Base-by-base conservation (phyloP, 768 basidiomycete species). In the Collybiopsis luxurians region DNA sequence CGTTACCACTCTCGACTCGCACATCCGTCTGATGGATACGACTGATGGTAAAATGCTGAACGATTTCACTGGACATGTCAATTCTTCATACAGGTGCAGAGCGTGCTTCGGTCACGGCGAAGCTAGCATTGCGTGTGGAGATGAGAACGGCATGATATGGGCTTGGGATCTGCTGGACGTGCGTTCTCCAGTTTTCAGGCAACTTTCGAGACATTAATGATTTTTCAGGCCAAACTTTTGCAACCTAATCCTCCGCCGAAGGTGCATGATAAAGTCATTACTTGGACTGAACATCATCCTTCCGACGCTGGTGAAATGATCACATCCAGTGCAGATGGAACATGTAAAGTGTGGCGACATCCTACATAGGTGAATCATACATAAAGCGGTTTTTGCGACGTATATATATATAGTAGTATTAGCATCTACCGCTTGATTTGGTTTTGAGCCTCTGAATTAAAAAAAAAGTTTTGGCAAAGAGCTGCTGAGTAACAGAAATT, bases 141-240 rank as follows among this genome's bases (percentile, higher is more conserved):
- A 98, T 67, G 97, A 98, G 71, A 81, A 87, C 7, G 97, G 97
- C 0, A 74, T 72, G 59, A 75, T 99, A 2, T 97, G 93, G 92
- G 84, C 84, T 40, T 99, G 95, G 95, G 92, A 96, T 63, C 75
- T 98, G 58, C 81, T 98, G 21, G 90, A 92, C 68, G 95, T 95
- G 71, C 66, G 69, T 64, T 51, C 17, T 42, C 47, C 58, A 24
- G 40, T 36, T 31, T 53, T 55, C 28, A 31, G 48, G 44, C 44
- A 30, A 43, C 58, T 44, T 9, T 10, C 49, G 46, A 38, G 47
- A 61, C 60, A 58, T 53, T 39, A 24, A 43, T 43, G 46, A 49
- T 43, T 53, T 58, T 10, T 21, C 23, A 61, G 95, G 92, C 84
- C 9, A 85, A 83, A 55, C 73, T 85, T 15, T 63, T 93, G 15